These are phyloP conservation scores for Neonothopanus nambi DNA, from an alignment of 1,284 basidiomycete genomes.

Conservation along the genomic window DNA sequence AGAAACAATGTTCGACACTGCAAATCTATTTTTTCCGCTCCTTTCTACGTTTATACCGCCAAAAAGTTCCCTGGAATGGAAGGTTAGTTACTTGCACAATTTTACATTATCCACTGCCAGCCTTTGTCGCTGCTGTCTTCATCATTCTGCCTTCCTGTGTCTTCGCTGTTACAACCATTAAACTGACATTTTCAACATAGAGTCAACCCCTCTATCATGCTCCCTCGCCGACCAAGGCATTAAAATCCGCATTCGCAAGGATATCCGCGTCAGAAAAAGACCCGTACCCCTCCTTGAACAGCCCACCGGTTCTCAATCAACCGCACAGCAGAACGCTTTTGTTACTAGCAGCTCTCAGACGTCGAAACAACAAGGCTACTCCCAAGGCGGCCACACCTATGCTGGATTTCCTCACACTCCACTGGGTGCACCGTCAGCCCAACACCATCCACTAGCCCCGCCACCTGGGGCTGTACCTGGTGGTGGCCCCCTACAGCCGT, in stretches of 20 bases:
- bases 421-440: neutral
- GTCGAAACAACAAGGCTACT: neutral
- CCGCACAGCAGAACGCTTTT: neutral
- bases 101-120: neutral
- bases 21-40: slow-evolving; percentile 82
- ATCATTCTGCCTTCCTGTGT: slow-evolving; percentile 11
- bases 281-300: slow-evolving; percentile 32
- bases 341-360: neutral
- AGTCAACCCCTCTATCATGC: slow-evolving; percentile 85
- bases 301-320: neutral
- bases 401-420: slow-evolving; percentile 3
- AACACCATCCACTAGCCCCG: slow-evolving; percentile 10
- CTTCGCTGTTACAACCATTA: slow-evolving; percentile 5
- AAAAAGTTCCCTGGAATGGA: slow-evolving; percentile 96
- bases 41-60: slow-evolving; percentile 90
- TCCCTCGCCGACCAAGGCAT: slow-evolving; percentile 90
- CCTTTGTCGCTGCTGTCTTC: neutral
- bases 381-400: neutral
- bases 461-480: slow-evolving; percentile 14
- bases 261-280: slow-evolving; percentile 78
- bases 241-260: slow-evolving; percentile 90
- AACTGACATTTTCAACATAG: slow-evolving; percentile 37
- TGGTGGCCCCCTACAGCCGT: slow-evolving; percentile 13
- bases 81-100: slow-evolving; percentile 46
- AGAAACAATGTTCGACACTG: slow-evolving; percentile 85